Percentiles rank a stretch among this genome's conserved stretches.
Conservation (phyloP, 257 asterid genomes). For the Galeopsis tetrahit region DNA sequence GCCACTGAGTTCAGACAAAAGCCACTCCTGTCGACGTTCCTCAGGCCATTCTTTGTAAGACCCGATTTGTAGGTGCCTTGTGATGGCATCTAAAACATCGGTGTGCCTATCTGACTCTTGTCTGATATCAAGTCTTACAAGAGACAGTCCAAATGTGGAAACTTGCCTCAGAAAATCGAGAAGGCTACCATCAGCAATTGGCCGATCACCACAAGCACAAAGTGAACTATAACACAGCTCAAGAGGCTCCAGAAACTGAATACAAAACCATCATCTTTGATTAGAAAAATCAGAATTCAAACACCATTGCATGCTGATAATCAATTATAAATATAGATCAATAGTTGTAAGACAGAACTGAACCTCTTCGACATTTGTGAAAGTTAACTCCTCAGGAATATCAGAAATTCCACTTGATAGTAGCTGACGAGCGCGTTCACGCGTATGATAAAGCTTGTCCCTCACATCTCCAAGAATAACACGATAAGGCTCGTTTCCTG, state of each 20-base stretch:
- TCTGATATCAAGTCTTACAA: constrained; percentile 89
- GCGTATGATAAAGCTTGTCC: constrained; percentile 87
- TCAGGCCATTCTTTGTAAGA: constrained; percentile 94
- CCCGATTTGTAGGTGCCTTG: constrained; percentile 79
- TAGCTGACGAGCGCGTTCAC: constrained; percentile 91
- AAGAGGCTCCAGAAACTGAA: constrained; percentile 88
- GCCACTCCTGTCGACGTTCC: constrained; percentile 89
- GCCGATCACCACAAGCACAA: constrained; percentile 83
- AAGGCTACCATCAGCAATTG: constrained; percentile 94
- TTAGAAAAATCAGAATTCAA: neutral
- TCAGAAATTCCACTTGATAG: constrained; percentile 71
- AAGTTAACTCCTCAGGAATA: constrained; percentile 71
- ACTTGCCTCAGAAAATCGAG: constrained; percentile 95
- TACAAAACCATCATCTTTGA: constrained; percentile 2
- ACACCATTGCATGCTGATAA: constrained; percentile 2
- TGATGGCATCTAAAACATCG: constrained; percentile 86
- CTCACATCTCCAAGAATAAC: constrained; percentile 93
- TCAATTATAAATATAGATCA: neutral
- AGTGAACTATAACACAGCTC: constrained; percentile 94
- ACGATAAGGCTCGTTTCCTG: constrained; percentile 90
- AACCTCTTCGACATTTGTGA: constrained; percentile 77
- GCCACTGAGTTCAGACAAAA: constrained; percentile 78
- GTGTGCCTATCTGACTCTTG: constrained; percentile 97
- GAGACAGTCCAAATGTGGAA: constrained; percentile 89
- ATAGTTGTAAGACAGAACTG: neutral